Evolutionary conservation across 2,329 filamentous ascomycete species (phyloP).

Genomic region (Botrytis paeoniae): DNA sequence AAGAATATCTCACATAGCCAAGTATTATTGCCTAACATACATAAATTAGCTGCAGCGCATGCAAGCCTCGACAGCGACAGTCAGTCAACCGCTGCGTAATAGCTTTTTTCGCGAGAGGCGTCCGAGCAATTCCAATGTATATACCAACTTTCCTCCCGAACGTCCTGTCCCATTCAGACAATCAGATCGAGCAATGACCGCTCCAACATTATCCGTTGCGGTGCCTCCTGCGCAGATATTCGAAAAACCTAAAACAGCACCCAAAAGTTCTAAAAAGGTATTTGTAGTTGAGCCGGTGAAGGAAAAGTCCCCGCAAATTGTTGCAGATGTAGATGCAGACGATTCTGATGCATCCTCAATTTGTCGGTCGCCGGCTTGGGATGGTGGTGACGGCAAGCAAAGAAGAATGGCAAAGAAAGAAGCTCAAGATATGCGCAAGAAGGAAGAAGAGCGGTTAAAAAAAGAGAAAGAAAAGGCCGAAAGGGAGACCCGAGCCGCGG

Average conservation of each 20-base stretch:
- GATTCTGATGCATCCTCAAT: conserved; percentile 41
- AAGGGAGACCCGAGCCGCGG: conserved; percentile 35
- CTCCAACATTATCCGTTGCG: conserved; percentile 26
- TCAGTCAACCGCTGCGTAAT: conserved; percentile 3
- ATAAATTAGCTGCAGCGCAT: conserved; percentile 41
- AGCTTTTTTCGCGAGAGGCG: conserved; percentile 14
- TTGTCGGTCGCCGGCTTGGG: conserved; percentile 62
- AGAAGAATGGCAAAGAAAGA: conserved; percentile 45
- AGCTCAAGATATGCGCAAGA: conserved; percentile 43
- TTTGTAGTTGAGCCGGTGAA: background rate
- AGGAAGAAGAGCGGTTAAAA: conserved; percentile 42
- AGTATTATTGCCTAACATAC: conserved; percentile 34
- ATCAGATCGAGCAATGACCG: conserved; percentile 29
- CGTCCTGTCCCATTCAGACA: conserved; percentile 15
- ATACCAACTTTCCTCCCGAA: conserved; percentile 16
- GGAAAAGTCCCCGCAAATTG: conserved; percentile 3
- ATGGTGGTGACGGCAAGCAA: conserved; percentile 50
- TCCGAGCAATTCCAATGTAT: conserved; percentile 19
- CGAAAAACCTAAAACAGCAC: background rate
- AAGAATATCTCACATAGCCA: conserved; percentile 23
- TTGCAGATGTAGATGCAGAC: conserved; percentile 25
- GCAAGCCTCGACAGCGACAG: conserved; percentile 29
- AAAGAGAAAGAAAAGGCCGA: conserved; percentile 42
- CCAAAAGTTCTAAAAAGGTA: background rate
- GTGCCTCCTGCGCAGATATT: conserved; percentile 21